Base-by-base conservation (phyloP, 2,329 filamentous ascomycete genomes). In the Chaetomiaceae sp. region DNA sequence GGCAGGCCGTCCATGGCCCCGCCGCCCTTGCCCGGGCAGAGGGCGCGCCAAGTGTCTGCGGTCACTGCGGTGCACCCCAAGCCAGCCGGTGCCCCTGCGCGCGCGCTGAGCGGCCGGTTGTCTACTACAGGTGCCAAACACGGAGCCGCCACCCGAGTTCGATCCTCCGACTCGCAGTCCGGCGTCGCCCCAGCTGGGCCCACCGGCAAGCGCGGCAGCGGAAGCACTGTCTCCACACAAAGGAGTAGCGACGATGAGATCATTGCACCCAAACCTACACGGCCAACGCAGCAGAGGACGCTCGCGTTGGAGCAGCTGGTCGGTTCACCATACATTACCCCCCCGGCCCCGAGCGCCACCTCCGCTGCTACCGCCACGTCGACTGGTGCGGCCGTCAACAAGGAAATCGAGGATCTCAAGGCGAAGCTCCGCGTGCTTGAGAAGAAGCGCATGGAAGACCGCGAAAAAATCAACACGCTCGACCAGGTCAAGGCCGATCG, bases 351-450 rank as follows among this genome's bases (percentile, higher is more conserved):
- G 15, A 41, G 68, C n/a, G 22, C 41, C 59, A 65, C 18, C 56
- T n/a, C 64, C 19, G 63, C 62, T 15, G 55, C 68, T n/a, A 11
- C 29, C 29, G 14, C 14, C 29, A 32, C 29, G 6, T n/a, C 29
- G 12, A 32, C 12, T n/a, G 27, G 42, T 12, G 65, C 73, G 18
- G 71, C 72, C 11, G 68, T 68, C 3, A 71, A 66, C 47, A 74
- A 67, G 52, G 86, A 94, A 59, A 80, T 91, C 17, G 90, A 96
- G 56, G 88, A 95, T 54, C 71, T 96, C 14, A 89, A 95, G 62
- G 83, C 88, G 0, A 96, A 95, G 62, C 70, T 97, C 2, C 82
- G 84, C 44, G 75, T 96, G 3, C 73, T 97, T 58, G 90, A 98
- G 63, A 87, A 91, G 57, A 95, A 95, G 64, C 75, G 88, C 47